Evolutionary conservation across 345 rosid species (phyloP).

Genomic region (Schrenkiella parvula): DNA sequence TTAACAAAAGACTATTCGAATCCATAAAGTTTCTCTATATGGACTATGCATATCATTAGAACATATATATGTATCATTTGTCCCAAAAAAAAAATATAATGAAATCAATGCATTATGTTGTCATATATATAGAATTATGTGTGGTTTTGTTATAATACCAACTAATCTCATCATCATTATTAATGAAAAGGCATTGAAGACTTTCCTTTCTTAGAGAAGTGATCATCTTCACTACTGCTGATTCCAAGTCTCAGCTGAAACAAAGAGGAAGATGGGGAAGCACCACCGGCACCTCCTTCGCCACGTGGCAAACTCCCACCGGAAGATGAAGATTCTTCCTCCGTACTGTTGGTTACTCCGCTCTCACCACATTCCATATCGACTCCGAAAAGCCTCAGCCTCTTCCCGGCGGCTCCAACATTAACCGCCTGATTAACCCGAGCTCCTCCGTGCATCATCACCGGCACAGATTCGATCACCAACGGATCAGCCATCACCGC

Average conservation of each 20-base stretch:
- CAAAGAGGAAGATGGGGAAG: conserved; percentile 14
- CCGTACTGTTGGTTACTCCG: conserved; percentile 50
- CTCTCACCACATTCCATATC: conserved; percentile 65
- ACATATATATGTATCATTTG: neutral
- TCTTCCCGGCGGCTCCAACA: conserved; percentile 37
- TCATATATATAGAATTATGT: conserved; percentile 22
- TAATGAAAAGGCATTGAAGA: conserved; percentile 58
- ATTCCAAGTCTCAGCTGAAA: conserved; percentile 31
- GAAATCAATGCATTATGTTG: conserved; percentile 18
- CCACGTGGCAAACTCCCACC: conserved; percentile 29
- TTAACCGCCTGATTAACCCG: conserved; percentile 14
- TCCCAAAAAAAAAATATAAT: too few relatives aligned
- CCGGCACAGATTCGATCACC: conserved; percentile 34
- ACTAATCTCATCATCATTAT: conserved; percentile 28
- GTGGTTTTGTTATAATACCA: neutral
- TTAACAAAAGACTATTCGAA: neutral
- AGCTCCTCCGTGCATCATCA: conserved; percentile 28
- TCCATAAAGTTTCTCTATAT: conserved; percentile 6
- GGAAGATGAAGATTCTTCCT: conserved; percentile 32
- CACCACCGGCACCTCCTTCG: conserved; percentile 2
- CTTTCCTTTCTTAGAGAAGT: conserved; percentile 54
- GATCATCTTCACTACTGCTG: conserved; percentile 16
- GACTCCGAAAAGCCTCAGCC: conserved; percentile 61
- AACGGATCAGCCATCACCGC: conserved; percentile 17
- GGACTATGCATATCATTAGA: neutral